Conservation (phyloP, 345 rosid species). For the Noccaea bulbosa region DNA sequence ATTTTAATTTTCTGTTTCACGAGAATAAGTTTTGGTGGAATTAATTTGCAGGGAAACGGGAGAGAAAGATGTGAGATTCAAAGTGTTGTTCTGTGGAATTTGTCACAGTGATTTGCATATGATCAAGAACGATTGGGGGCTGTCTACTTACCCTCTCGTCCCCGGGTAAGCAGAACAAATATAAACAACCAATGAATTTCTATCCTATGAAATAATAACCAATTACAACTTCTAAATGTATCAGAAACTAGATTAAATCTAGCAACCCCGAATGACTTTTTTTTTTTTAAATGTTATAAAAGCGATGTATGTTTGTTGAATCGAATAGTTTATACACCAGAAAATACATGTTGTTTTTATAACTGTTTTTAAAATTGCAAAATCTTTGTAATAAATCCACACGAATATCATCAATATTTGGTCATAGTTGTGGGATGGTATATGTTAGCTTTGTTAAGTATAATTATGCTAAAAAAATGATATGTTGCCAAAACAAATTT, state of each 20-base stretch:
- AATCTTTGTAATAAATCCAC: not conserved
- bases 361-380: not conserved
- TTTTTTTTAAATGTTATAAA: not conserved
- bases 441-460: not conserved
- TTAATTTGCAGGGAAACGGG: slow-evolving; percentile 57
- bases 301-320: not conserved
- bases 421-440: not conserved
- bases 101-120: slow-evolving; percentile 66
- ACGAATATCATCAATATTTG: not conserved
- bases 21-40: not conserved
- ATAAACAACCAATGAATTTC: too few species aligned
- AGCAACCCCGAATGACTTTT: not conserved
- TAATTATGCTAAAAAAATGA: not conserved
- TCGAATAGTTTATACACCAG: not conserved
- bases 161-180: slow-evolving; percentile 52
- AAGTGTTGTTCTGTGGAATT: slow-evolving; percentile 76
- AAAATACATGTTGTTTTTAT: not conserved
- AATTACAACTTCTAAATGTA: not conserved
- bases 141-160: slow-evolving; percentile 57
- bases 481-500: too few species aligned
- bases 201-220: not conserved
- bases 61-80: slow-evolving; percentile 63
- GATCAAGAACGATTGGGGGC: slow-evolving; percentile 57
- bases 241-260: not conserved
- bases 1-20: not conserved